phyloP scores from a whole-genome alignment of 2,329 filamentous ascomycete genomes.

The Penicillium sp. region DNA sequence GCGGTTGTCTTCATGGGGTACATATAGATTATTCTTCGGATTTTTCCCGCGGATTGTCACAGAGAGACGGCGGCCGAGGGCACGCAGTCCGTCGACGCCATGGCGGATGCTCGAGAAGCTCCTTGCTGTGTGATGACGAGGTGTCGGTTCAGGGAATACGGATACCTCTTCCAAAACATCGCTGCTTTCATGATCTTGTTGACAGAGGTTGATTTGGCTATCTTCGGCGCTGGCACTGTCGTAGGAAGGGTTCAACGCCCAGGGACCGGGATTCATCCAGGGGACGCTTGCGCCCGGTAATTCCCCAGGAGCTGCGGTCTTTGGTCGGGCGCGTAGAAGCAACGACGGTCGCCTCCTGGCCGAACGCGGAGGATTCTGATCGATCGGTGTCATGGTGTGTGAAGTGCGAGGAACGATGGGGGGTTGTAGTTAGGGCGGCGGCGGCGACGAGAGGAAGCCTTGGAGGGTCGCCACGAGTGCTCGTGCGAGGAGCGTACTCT shows the following conservation, averaged over 20 bases:
- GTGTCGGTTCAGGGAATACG: conserved; percentile 27
- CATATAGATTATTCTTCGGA: conserved; percentile 25
- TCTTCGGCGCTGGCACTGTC: conserved; percentile 5
- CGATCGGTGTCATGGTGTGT: conserved; percentile 15
- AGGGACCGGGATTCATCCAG: conserved; percentile 11
- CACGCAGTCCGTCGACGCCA: conserved; percentile 38
- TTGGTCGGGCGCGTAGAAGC: conserved; percentile 33
- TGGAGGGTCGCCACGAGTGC: conserved; percentile 5
- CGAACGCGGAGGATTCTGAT: conserved; percentile 23
- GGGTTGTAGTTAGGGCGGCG: neutral
- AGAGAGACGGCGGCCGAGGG: conserved; percentile 39
- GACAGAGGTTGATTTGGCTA: conserved; percentile 16
- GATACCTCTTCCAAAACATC: conserved; percentile 30
- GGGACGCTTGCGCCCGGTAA: conserved; percentile 5
- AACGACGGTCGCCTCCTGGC: conserved; percentile 37
- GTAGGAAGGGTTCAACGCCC: conserved; percentile 9
- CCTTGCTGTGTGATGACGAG: conserved; percentile 34
- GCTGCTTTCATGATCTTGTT: conserved; percentile 23
- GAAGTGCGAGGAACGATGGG: neutral
- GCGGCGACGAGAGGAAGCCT: neutral
- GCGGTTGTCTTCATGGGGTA: conserved; percentile 5
- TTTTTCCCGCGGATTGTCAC: conserved; percentile 37
- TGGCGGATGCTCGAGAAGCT: conserved; percentile 42
- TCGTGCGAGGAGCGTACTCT: conserved; percentile 9
- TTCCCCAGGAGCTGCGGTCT: conserved; percentile 28